Evolutionary conservation across 2,329 filamentous ascomycete genomes (phyloP).

Genomic region (Botrytis aclada): DNA sequence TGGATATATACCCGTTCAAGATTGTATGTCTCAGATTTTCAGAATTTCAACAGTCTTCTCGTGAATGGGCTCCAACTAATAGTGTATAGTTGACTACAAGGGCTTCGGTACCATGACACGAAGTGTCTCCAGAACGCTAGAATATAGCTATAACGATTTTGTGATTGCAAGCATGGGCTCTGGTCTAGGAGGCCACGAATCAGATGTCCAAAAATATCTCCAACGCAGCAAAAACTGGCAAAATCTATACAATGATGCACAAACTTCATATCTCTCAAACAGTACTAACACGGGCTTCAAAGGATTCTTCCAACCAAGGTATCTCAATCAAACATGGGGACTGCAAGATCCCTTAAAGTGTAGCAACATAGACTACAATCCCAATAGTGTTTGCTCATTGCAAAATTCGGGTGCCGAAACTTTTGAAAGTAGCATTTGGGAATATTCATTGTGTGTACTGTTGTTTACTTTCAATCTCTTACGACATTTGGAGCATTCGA

Average conservation of each 20-base stretch:
- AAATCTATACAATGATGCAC: slow-evolving; percentile 57
- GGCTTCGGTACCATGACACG: slow-evolving; percentile 68
- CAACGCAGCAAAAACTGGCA: slow-evolving; percentile 50
- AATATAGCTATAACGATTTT: slow-evolving; percentile 76
- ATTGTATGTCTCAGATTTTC: slow-evolving; percentile 41
- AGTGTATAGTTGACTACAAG: slow-evolving; percentile 48
- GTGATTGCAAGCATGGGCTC: slow-evolving; percentile 61
- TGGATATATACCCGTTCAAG: slow-evolving; percentile 67
- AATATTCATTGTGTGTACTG: slow-evolving; percentile 49
- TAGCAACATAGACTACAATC: slow-evolving; percentile 41
- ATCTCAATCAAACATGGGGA: slow-evolving; percentile 64
- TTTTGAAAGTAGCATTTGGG: slow-evolving; percentile 70
- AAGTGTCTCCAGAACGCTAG: slow-evolving; percentile 67
- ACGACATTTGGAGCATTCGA: neutral
- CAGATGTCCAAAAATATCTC: slow-evolving; percentile 43
- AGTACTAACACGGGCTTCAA: slow-evolving; percentile 60
- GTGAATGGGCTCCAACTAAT: neutral
- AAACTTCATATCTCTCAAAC: slow-evolving; percentile 49
- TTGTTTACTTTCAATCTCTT: neutral
- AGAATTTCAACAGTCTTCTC: neutral
- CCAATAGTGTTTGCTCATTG: slow-evolving; percentile 32
- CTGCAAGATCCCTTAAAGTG: slow-evolving; percentile 66
- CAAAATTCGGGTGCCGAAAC: slow-evolving; percentile 51
- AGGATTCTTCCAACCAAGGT: slow-evolving; percentile 68
- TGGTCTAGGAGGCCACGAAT: slow-evolving; percentile 51